Conservation (phyloP, 495 filamentous ascomycete species). For the Penicillium verhagenii region DNA sequence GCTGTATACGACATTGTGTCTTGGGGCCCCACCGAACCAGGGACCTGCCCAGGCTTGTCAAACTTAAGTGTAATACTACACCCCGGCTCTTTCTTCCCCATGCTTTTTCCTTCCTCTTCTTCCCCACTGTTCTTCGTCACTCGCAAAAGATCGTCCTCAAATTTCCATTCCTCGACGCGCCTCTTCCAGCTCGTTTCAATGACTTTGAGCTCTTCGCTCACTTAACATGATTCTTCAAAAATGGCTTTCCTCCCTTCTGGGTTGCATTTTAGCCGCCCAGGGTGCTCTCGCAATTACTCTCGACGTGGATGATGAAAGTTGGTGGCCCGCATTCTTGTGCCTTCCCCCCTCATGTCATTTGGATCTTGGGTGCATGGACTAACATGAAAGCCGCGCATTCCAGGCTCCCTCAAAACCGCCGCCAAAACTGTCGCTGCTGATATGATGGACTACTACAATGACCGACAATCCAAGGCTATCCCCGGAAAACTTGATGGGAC, state of each 20-base stretch:
- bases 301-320: slow-evolving; percentile 34
- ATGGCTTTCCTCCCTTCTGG: slow-evolving; percentile 27
- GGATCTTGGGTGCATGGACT: background rate
- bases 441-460: slow-evolving; percentile 65
- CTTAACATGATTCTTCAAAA: slow-evolving; percentile 26
- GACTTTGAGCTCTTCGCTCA: slow-evolving; percentile 13
- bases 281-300: slow-evolving; percentile 33
- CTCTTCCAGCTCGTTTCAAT: slow-evolving; percentile 9
- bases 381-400: background rate
- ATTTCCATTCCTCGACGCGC: background rate
- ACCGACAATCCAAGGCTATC: slow-evolving; percentile 57
- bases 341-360: background rate
- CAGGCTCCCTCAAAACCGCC: slow-evolving; percentile 60
- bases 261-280: slow-evolving; percentile 26
- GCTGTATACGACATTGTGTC: background rate
- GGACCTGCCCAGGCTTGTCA: background rate
- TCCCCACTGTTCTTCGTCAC: background rate
- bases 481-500: slow-evolving; percentile 64
- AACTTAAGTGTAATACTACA: too few species aligned
- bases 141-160: background rate
- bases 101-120: background rate
- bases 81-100: slow-evolving; percentile 3
- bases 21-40: background rate
- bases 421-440: slow-evolving; percentile 62
- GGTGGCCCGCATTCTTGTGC: slow-evolving; percentile 9